Evolutionary conservation across 2,329 filamentous ascomycete species (phyloP), one percentile per base, ranked within the genome.

Genomic region (Phialocephala subalpina): DNA sequence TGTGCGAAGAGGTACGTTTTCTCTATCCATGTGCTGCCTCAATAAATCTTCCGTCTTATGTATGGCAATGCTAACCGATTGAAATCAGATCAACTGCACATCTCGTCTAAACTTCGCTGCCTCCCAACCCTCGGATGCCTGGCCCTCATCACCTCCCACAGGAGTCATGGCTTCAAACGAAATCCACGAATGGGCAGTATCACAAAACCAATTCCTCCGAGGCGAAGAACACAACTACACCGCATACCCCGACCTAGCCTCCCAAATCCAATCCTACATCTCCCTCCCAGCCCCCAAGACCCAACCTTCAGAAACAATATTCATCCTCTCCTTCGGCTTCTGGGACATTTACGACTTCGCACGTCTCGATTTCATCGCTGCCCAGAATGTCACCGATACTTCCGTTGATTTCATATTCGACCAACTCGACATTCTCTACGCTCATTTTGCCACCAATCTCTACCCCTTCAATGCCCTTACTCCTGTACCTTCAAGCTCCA

Each of bases 281-380:
- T 56, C 69, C 7, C 65, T 75, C 0, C 70, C 72, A 14, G 47
- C 62, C 25, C 67, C 71, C 3, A 60, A 25, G 11, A 27, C 35
- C 0, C 58, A 58, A 29, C 61, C 70, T 2, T 59, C 20, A 12
- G 69, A 72, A 47, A 77, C 70, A 1, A 65, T 76, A 14, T 77
- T 76, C 49, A 59, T 75, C 16, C 8, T 77, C 1, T 75, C 74
- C 9, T 70, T 76, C 20, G 75, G 75, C n/a, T 72, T 75, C 22
- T 77, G 75, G 75, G 75, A 77, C 47, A 67, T 77, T 20, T 76
- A 75, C 38, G 65, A 74, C 25, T 74, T 73, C 36, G 69, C 75
- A 1, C 38, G 59, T 7, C 65, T 76, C 0, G 68, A 73, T 20
- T 68, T 67, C 16, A 8, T 47, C 0, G 36, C 69, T 4, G 71